Evolutionary conservation across 352 stramenopile genomes (phyloP).

Genomic region (Pythium folliculosum): DNA sequence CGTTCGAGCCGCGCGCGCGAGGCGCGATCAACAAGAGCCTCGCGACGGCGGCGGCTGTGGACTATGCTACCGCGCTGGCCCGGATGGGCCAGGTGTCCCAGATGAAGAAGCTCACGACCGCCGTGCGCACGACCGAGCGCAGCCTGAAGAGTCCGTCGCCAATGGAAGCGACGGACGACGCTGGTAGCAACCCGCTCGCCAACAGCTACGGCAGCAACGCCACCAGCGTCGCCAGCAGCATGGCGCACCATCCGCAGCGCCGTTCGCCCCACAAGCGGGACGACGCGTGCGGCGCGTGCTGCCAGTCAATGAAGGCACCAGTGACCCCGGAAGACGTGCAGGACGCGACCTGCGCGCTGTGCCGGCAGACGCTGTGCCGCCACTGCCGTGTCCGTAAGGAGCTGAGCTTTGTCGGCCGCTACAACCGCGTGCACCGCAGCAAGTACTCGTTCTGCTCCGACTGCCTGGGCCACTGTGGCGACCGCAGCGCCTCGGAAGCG

Average conservation of each 20-base stretch:
- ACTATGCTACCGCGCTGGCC: slow-evolving; percentile 38
- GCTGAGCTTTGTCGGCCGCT: slow-evolving; percentile 22
- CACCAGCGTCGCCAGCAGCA: slow-evolving; percentile 14
- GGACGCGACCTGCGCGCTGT: slow-evolving; percentile 13
- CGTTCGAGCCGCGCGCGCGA: slow-evolving; percentile 51
- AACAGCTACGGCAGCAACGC: slow-evolving; percentile 17
- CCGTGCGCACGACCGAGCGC: slow-evolving; percentile 34
- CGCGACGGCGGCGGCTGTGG: slow-evolving; percentile 37
- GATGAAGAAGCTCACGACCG: slow-evolving; percentile 60
- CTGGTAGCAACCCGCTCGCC: slow-evolving; percentile 2
- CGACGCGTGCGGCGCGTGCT: slow-evolving; percentile 12
- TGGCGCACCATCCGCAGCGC: not conserved
- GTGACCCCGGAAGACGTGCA: not conserved
- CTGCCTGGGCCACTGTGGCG: slow-evolving; percentile 3
- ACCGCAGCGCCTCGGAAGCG: not conserved
- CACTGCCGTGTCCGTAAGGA: slow-evolving; percentile 18
- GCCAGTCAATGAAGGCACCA: not conserved
- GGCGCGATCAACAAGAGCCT: slow-evolving; percentile 39
- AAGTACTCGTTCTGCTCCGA: slow-evolving; percentile 16
- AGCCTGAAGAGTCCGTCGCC: not conserved
- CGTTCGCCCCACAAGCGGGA: not conserved
- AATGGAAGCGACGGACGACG: slow-evolving; percentile 19
- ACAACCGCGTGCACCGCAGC: slow-evolving; percentile 24
- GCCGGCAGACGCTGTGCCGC: slow-evolving; percentile 12
- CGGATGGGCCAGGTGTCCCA: slow-evolving; percentile 36